Percentiles rank a stretch among this genome's conserved stretches.
Conservation (phyloP, 2,329 filamentous ascomycete genomes). For the Talaromyces sp. region DNA sequence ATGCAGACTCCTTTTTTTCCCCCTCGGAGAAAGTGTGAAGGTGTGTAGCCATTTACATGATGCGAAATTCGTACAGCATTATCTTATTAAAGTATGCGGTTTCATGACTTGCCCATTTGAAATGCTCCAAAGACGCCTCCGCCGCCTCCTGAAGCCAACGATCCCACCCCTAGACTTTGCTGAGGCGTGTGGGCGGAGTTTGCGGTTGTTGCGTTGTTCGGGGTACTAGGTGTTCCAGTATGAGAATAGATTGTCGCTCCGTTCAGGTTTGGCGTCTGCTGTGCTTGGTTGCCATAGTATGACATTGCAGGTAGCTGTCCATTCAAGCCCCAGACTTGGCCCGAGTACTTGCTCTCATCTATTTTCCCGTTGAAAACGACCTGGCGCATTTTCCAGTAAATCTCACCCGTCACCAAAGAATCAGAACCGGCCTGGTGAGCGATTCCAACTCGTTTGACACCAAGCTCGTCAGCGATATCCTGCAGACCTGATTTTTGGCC, state of each 20-base stretch:
- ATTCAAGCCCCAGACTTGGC: constrained; percentile 90
- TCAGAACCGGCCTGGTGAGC: constrained; percentile 93
- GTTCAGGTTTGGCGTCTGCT: constrained; percentile 51
- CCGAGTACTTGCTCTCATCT: constrained; percentile 69
- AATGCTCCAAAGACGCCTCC: constrained; percentile 12
- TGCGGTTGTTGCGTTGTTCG: constrained; percentile 51
- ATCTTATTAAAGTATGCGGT: background rate
- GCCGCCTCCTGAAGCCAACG: constrained; percentile 66
- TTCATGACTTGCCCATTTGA: constrained; percentile 13
- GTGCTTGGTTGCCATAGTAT: constrained; percentile 27
- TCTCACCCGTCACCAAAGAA: constrained; percentile 83
- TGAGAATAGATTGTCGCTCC: constrained; percentile 45
- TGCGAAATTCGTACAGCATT: background rate
- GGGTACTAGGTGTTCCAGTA: constrained; percentile 61
- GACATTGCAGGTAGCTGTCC: constrained; percentile 56
- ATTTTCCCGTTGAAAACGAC: constrained; percentile 81
- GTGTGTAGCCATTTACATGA: background rate
- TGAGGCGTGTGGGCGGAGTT: constrained; percentile 38
- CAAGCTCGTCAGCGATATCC: constrained; percentile 87
- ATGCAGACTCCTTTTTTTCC: background rate
- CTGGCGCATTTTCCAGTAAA: constrained; percentile 90
- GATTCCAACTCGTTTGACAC: constrained; percentile 78
- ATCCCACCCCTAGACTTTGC: constrained; percentile 53
- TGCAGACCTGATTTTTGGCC: constrained; percentile 89
- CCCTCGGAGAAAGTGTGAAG: background rate